Base-by-base conservation (phyloP, 2,329 filamentous ascomycete genomes). In the Fusarium oxysporum region DNA sequence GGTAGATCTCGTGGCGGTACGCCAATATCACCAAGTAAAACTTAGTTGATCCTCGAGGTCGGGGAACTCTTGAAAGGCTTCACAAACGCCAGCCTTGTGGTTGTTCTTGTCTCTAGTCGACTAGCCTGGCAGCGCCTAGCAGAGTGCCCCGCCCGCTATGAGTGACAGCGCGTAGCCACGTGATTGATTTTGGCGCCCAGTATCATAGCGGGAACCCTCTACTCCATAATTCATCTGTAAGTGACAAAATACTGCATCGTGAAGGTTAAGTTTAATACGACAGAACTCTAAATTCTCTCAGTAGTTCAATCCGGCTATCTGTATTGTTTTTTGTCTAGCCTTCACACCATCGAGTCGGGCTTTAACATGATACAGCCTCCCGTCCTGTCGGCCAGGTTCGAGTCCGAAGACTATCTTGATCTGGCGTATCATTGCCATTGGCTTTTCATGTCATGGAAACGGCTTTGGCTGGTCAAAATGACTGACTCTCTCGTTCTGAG, bases 131-230 rank as follows among this genome's bases (percentile, higher is more conserved):
- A 47, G 33, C 35, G 35, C 32, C 40, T 33, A 56, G 16, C 30
- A 25, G 41, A 23, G 40, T 30, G 48, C 41, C 37, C 50, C 55
- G 62, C 70, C 50, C 25, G 50, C 54, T 33, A 37, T 40, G 50
- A 78, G 70, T 71, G 77, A 77, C 74, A 74, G 71, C 71, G 71
- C 68, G 55, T 56, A 57, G 13, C 51, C 77, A 79, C 78, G 77
- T 79, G 78, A 79, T 50, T 40, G 60, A 51, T 30, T 53, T 62
- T 48, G 8, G 40, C 17, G 32, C 53, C 28, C 35, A 33, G 35
- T 40, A 25, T 47, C 16, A 21, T 8, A 48, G 43, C 33, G 47
- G n/a, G 40, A 21, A 33, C 13, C n/a, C 33, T n/a, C 28, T 55
- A 30, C n/a, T 41, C 55, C 37, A 61, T 13, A 32, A 32, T 48